Percentiles rank a stretch among this genome's conserved stretches.
phyloP scores from a whole-genome alignment of 2,329 filamentous ascomycete genomes.

The Sporothrix dimorphospora region DNA sequence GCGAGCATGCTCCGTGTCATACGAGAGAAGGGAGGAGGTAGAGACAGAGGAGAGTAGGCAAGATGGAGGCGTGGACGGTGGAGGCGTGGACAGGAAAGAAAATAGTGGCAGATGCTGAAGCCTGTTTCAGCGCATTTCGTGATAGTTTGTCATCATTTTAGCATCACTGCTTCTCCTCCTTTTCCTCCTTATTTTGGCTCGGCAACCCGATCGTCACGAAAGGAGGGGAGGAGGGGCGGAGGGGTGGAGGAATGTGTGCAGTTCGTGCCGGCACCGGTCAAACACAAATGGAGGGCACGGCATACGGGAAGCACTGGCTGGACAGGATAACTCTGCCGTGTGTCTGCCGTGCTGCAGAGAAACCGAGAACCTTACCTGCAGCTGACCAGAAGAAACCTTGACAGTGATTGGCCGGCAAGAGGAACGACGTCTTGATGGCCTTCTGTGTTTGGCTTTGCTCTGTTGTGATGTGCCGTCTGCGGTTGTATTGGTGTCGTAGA shows the following conservation, averaged over 20 bases:
- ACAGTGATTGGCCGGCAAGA: neutral
- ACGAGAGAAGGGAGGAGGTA: neutral
- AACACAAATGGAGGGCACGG: neutral
- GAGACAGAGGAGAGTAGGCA: neutral
- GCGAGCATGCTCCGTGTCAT: neutral
- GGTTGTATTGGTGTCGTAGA: neutral
- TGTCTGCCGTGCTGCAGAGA: neutral
- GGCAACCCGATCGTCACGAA: neutral
- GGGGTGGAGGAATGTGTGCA: neutral
- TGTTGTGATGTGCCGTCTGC: neutral
- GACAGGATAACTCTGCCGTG: neutral
- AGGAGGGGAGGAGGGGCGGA: neutral
- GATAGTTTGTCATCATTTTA: slow-evolving; percentile 19
- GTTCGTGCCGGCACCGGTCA: slow-evolving; percentile 6
- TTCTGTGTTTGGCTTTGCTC: neutral
- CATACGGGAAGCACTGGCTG: neutral
- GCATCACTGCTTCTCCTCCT: neutral
- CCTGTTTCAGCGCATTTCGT: neutral
- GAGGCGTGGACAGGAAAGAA: neutral
- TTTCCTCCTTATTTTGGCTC: too few species aligned
- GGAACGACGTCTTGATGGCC: neutral
- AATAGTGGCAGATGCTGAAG: neutral
- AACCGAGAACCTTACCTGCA: neutral
- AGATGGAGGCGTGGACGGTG: neutral
- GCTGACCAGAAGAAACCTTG: neutral